Evolutionary conservation across 176 grass and related monocot genomes (phyloP).

Genomic region (Aegilops umbellulata): DNA sequence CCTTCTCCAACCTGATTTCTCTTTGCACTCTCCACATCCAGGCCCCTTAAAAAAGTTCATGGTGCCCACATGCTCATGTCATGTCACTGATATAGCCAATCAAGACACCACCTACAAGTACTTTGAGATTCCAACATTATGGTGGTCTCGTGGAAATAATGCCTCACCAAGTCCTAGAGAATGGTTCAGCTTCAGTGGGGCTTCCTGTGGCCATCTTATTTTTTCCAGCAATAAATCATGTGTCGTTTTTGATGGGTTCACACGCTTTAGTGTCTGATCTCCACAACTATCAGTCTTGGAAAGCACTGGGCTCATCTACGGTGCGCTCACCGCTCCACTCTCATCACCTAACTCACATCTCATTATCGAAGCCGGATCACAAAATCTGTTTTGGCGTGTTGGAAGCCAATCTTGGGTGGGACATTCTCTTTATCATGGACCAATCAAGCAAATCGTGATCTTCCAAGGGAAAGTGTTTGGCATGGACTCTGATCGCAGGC

Average conservation of each 20-base stretch:
- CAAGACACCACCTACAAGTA: not conserved
- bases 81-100: constrained; percentile 24
- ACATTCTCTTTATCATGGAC: not conserved
- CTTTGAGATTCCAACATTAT: not conserved
- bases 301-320: not conserved
- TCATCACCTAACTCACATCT: not conserved
- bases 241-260: not conserved
- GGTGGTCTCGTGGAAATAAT: not conserved
- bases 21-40: not conserved
- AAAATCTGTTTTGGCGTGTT: not conserved
- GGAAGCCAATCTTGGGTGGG: not conserved
- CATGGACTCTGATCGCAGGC: not conserved
- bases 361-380: not conserved
- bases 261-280: not conserved
- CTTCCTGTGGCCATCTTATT: constrained; percentile 47
- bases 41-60: not conserved
- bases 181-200: constrained; percentile 6
- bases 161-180: not conserved
- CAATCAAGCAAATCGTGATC: not conserved
- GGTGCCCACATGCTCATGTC: not conserved
- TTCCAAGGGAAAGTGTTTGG: not conserved
- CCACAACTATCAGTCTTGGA: not conserved
- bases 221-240: not conserved
- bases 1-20: constrained; percentile 7
- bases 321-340: not conserved